phyloP scores from a whole-genome alignment of 2,329 filamentous ascomycete species.

The Clonostachys chloroleuca region DNA sequence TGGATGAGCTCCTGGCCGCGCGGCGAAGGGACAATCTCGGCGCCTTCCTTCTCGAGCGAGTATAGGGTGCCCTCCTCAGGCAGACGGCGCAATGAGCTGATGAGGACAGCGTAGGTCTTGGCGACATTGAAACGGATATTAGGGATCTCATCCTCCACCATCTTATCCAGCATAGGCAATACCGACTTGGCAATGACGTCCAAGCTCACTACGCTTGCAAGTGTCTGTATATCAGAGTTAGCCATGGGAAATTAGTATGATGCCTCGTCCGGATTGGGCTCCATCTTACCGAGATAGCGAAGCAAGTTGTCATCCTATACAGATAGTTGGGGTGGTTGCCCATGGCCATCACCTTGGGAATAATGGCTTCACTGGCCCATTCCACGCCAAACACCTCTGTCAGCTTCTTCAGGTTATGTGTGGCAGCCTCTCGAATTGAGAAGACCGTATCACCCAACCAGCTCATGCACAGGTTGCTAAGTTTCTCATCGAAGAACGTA shows the following conservation, averaged over 20 bases:
- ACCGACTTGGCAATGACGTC: slow-evolving; percentile 92
- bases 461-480: slow-evolving; percentile 93
- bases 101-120: slow-evolving; percentile 90
- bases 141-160: slow-evolving; percentile 90
- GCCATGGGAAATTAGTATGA: neutral
- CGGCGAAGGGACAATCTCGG: slow-evolving; percentile 58
- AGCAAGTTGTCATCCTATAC: slow-evolving; percentile 99
- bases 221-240: slow-evolving; percentile 57
- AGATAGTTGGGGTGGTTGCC: slow-evolving; percentile 97
- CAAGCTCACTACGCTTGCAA: slow-evolving; percentile 87
- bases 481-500: slow-evolving; percentile 97
- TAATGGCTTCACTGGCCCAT: slow-evolving; percentile 95
- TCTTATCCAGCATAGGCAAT: slow-evolving; percentile 91
- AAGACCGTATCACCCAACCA: slow-evolving; percentile 99
- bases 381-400: slow-evolving; percentile 98
- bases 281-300: slow-evolving; percentile 85
- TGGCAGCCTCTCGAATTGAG: slow-evolving; percentile 95
- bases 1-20: slow-evolving; percentile 77
- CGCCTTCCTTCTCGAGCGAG: slow-evolving; percentile 75
- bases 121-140: slow-evolving; percentile 99
- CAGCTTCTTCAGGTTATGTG: slow-evolving; percentile 95
- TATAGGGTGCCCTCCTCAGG: slow-evolving; percentile 85
- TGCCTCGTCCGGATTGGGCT: too few species aligned
- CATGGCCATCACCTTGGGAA: slow-evolving; percentile 98
- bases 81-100: slow-evolving; percentile 86